phyloP scores from a whole-genome alignment of 2,329 filamentous ascomycete genomes.

The Penicillium capsulatum region DNA sequence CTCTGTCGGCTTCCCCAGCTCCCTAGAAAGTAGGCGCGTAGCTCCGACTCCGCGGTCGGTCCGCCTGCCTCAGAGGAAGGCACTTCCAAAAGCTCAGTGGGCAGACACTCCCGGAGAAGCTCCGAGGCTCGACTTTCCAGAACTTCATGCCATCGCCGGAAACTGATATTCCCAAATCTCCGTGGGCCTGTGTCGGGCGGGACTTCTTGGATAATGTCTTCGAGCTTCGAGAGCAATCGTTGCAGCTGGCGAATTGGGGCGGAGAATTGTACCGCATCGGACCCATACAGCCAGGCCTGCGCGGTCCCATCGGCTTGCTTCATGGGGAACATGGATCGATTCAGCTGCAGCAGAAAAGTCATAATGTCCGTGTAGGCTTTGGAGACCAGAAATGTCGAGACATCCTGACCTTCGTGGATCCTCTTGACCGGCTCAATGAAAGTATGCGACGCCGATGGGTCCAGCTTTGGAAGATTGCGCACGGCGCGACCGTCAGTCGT shows the following conservation, averaged over 20 bases:
- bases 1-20: conserved; percentile 83
- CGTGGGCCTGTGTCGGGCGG: conserved; percentile 82
- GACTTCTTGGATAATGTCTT: conserved; percentile 66
- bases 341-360: conserved; percentile 83
- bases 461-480: conserved; percentile 46
- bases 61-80: conserved; percentile 28
- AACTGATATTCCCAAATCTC: conserved; percentile 88
- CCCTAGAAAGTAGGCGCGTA: conserved; percentile 75
- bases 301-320: conserved; percentile 39
- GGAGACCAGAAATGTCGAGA: conserved; percentile 72
- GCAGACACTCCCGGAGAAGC: conserved; percentile 57
- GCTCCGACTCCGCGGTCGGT: conserved; percentile 59
- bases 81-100: conserved; percentile 44
- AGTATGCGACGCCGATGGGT: conserved; percentile 46
- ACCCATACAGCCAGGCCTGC: conserved; percentile 50
- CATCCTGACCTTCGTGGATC: conserved; percentile 81
- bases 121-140: conserved; percentile 57
- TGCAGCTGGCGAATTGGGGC: conserved; percentile 62
- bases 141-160: conserved; percentile 74
- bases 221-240: conserved; percentile 61
- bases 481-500: conserved; percentile 18
- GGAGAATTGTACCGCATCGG: conserved; percentile 46
- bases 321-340: conserved; percentile 75
- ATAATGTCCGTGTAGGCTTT: conserved; percentile 84
- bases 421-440: conserved; percentile 70